Base-by-base conservation (phyloP, 1,139 yeast species). In the Geotrichum fermentans region DNA sequence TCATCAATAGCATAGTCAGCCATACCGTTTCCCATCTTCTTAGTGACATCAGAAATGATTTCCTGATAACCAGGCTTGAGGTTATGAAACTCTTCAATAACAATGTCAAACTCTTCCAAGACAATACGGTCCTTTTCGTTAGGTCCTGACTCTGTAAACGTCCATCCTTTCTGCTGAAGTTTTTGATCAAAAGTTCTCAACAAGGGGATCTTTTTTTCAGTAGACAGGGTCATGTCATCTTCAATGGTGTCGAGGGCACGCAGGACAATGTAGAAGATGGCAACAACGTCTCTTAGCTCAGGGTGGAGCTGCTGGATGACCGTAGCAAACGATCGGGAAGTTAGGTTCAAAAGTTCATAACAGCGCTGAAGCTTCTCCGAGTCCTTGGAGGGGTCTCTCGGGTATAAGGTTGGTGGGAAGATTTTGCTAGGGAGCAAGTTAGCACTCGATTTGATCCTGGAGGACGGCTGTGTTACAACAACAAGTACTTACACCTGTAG, bases 21-120 rank as follows among this genome's bases (percentile, higher is more conserved):
- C 99, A 92, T 92, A 51, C 98, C 98, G 58, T 86, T 82, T 49
- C 97, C 97, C 98, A 92, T 92, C 64, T 82, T 75, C 49, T 72
- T 61, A 45, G 96, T 81, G 59, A 88, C 86, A 54, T 83, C 87
- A 58, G 75, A 77, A 58, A 92, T 80, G 38, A 90, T 83, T 49
- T 77, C 83, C 68, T 84, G 94, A 66, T 88, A 90, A 54, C 75
- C 80, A 2, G 88, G 81, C 61, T 82, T 81, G 60, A 92, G 74
- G 55, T 73, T 73, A 63, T 83, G 89, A 67, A 74, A 89, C 63
- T 88, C 95, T 8, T 69, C 61, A 60, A 90, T 72, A 40, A 94
- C 76, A 30, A 64, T 63, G 57, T 83, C 83, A 64, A 90, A 90
- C 58, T 86, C 85, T 21, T 79, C 82, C 55, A 94, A 74, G 5